Base-by-base conservation (phyloP, 1,284 basidiomycete species). In the Cryptococcus floricola region DNA sequence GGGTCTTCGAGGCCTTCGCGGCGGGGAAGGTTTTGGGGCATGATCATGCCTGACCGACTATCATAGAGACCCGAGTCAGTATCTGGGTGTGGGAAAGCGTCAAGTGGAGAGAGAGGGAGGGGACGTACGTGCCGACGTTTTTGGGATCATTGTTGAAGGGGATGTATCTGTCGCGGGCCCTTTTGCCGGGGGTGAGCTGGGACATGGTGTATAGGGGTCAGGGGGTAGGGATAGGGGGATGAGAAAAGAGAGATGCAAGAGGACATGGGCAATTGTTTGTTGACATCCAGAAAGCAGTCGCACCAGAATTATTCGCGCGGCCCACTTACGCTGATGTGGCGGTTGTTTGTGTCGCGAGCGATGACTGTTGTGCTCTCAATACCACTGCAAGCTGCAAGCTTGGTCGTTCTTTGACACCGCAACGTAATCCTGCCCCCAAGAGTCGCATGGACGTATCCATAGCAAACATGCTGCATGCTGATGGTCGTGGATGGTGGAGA, bases 1-100 rank as follows among this genome's bases (percentile, higher is more conserved):
- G 90, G 87, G 12, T 85, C 85, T 74, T 94, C 91, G 71, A 89
- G 90, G 10, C 91, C 93, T 68, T 91, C 88, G 14, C 85, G 85
- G 60, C 84, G 83, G 50, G 85, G 83, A 50, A 89, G 83, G 69
- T 85, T 59, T 3, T 53, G 62, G 5, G 73, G 74, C 75, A 77
- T 77, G 9, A 60, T 23, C 9, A 54, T 59, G 9, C 71, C 71
- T 3, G 76, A 69, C 6, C 67, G 70, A 1, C 76, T 77, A 61
- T 49, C 28, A 7, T 19, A 47, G 19, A 14, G 45, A 31, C 13
- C 13, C 16, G 46, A 18, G 23, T 13, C 25, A 13, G 46, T 9
- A 23, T 42, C 23, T n/a, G 14, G 23, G 19, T n/a, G 23, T 50
- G 48, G 9, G 31, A 50, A 50, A 19, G 18, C 6, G 10, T 9